These are phyloP conservation scores for Penstemon barbatus DNA, from an alignment of 257 asterid genomes.

Conservation along the genomic window DNA sequence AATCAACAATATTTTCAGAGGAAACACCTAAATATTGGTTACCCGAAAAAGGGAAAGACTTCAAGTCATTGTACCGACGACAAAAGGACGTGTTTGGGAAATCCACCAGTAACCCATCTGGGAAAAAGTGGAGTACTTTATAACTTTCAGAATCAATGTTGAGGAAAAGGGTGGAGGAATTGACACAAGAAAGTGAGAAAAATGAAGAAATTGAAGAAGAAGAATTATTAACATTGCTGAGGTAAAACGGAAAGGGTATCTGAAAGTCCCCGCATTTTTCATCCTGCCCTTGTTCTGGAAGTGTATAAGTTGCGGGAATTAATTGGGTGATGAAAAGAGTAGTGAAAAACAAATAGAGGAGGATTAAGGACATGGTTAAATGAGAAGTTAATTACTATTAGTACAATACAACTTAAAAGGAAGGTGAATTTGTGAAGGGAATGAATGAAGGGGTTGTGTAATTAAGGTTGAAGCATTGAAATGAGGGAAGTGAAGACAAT, in stretches of 20 bases:
- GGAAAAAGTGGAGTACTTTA: conserved; percentile 51
- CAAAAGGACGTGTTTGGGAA: conserved; percentile 55
- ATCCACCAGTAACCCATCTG: conserved; percentile 53
- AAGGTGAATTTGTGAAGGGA: neutral
- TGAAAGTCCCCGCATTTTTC: conserved; percentile 41
- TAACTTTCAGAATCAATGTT: conserved; percentile 41
- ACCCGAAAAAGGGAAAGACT: conserved; percentile 48
- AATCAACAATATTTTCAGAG: conserved; percentile 50
- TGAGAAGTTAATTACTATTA: neutral
- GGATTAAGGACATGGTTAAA: conserved; percentile 30
- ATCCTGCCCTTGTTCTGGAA: conserved; percentile 10
- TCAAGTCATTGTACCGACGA: conserved; percentile 52
- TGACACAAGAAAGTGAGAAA: conserved; percentile 54
- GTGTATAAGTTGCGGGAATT: neutral
- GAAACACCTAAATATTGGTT: conserved; percentile 49
- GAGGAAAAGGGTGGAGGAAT: conserved; percentile 49
- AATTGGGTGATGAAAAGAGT: conserved; percentile 13
- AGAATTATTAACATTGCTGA: conserved; percentile 27
- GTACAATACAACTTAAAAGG: neutral
- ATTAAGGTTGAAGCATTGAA: conserved; percentile 29
- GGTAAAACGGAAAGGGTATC: conserved; percentile 60
- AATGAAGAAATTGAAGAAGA: conserved; percentile 12
- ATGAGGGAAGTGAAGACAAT: conserved; percentile 46
- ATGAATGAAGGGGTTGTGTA: neutral
- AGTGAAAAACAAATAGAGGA: conserved; percentile 20